Evolutionary conservation across 1,284 basidiomycete species (phyloP).

Genomic region (Cutaneotrichosporon sp.): DNA sequence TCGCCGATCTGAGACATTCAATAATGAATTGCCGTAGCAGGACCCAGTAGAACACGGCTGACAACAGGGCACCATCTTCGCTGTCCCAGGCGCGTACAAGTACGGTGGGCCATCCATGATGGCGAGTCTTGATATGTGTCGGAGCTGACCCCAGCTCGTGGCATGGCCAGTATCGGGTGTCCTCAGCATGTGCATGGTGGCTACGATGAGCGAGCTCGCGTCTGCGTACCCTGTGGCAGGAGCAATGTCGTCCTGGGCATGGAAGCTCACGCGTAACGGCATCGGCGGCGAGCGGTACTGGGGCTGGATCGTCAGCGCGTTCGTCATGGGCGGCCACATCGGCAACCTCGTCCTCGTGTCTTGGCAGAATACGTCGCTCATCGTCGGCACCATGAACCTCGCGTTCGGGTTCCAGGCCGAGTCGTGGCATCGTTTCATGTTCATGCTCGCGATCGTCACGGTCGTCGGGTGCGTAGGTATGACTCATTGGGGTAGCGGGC

Average conservation of each 20-base stretch:
- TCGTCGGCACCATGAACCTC: slow-evolving; percentile 45
- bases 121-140: slow-evolving; percentile 23
- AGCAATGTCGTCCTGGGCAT: slow-evolving; percentile 52
- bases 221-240: slow-evolving; percentile 53
- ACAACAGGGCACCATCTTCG: slow-evolving; percentile 47
- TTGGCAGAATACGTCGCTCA: slow-evolving; percentile 44
- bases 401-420: slow-evolving; percentile 34
- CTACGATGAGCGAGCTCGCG: slow-evolving; percentile 47
- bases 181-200: slow-evolving; percentile 41
- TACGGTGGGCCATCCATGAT: slow-evolving; percentile 52
- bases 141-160: slow-evolving; percentile 36
- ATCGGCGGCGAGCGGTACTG: slow-evolving; percentile 49
- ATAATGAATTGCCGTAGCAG: not conserved
- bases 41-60: not conserved
- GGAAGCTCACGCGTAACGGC: slow-evolving; percentile 48
- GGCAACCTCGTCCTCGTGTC: slow-evolving; percentile 45
- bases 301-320: slow-evolving; percentile 50
- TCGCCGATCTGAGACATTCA: not conserved
- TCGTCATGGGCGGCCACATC: slow-evolving; percentile 51
- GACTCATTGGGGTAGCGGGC: slow-evolving; percentile 44
- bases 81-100: slow-evolving; percentile 45
- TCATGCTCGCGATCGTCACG: slow-evolving; percentile 44
- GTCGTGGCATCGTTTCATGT: slow-evolving; percentile 42
- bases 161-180: slow-evolving; percentile 51
- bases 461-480: slow-evolving; percentile 41